phyloP scores from a whole-genome alignment of 2,329 filamentous ascomycete genomes.

The Arthrobotrys conoides region DNA sequence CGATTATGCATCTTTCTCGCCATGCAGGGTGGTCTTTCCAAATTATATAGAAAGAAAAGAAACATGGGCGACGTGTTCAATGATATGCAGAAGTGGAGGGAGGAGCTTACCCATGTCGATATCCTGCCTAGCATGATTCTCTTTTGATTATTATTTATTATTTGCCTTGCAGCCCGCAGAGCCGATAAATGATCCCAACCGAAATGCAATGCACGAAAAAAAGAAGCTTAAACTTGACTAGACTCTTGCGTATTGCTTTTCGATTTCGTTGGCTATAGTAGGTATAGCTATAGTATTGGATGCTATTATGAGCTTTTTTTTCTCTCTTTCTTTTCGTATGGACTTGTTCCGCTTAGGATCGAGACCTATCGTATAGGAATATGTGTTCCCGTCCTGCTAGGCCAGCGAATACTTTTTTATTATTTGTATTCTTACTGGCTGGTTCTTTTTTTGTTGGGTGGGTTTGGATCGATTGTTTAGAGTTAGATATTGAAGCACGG shows the following conservation, averaged over 20 bases:
- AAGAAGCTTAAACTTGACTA: constrained; percentile 21
- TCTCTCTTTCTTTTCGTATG: neutral
- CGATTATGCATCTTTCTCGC: constrained; percentile 42
- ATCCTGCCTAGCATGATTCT: constrained; percentile 49
- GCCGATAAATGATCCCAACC: constrained; percentile 10
- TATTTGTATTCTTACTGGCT: neutral
- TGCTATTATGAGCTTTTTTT: neutral
- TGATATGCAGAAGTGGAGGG: neutral
- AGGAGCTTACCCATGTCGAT: constrained; percentile 52
- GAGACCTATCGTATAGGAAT: too few species aligned
- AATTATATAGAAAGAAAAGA: neutral
- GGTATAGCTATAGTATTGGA: neutral
- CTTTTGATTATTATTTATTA: neutral
- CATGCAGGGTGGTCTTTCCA: neutral
- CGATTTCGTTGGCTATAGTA: neutral
- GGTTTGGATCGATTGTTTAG: too few species aligned
- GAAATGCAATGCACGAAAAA: constrained; percentile 27
- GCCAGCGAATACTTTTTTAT: constrained; percentile 14
- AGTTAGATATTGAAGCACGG: too few species aligned
- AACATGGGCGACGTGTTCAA: constrained; percentile 25
- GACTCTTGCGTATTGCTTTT: neutral
- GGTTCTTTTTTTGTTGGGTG: constrained; percentile 8
- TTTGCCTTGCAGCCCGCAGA: constrained; percentile 10
- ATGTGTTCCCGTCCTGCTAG: neutral
- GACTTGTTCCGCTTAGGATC: too few species aligned